Evolutionary conservation across 768 basidiomycete species (phyloP).

Genomic region (Mycena vulgaris): DNA sequence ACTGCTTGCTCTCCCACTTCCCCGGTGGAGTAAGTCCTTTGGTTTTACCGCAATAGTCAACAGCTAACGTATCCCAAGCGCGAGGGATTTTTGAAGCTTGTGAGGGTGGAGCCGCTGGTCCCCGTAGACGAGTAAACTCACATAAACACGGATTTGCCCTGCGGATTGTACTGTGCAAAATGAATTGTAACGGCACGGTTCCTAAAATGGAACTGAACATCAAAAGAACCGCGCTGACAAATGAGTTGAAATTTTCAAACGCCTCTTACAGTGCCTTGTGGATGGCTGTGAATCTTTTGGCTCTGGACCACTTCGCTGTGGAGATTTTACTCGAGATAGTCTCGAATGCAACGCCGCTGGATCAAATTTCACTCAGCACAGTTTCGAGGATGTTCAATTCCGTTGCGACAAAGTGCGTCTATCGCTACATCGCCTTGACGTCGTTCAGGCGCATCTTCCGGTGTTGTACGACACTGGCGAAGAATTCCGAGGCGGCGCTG

Average conservation of each 20-base stretch:
- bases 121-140: slow-evolving; percentile 8
- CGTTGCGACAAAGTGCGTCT: slow-evolving; percentile 4
- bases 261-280: not conserved
- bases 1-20: slow-evolving; percentile 35
- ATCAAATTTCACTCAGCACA: not conserved
- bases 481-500: not conserved
- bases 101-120: slow-evolving; percentile 16
- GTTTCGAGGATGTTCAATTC: slow-evolving; percentile 6
- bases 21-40: slow-evolving; percentile 21
- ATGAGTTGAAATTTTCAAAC: slow-evolving; percentile 1
- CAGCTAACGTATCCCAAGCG: slow-evolving; percentile 1
- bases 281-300: not conserved
- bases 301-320: not conserved
- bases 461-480: not conserved
- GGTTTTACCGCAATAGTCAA: too few species aligned
- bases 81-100: not conserved
- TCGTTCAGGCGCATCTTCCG: slow-evolving; percentile 8
- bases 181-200: too few species aligned
- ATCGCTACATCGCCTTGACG: slow-evolving; percentile 16
- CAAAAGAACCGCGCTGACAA: slow-evolving; percentile 1
- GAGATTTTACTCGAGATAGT: slow-evolving; percentile 20
- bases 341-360: not conserved
- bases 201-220: not conserved
- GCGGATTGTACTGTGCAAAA: too few species aligned
- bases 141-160: too few species aligned